Evolutionary conservation across 768 basidiomycete species (phyloP), one percentile per base, ranked within the genome.

Genomic region (Boletellus emodensis): DNA sequence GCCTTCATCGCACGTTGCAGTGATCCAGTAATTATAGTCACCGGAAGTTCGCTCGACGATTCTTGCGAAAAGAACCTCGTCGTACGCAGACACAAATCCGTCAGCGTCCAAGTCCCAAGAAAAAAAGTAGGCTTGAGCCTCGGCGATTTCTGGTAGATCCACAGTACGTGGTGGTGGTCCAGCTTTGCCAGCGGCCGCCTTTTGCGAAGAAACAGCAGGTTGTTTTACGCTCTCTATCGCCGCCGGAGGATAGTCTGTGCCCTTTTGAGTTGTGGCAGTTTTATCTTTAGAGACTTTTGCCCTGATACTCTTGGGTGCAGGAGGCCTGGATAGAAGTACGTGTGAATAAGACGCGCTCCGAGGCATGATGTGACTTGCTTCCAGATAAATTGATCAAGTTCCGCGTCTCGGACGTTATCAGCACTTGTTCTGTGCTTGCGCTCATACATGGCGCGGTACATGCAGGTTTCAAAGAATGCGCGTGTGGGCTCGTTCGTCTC

Each of bases 391-490:
- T 90, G 81, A 30, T 85, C 80, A 33, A 97, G 72, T 30, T 88
- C 83, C 1, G 75, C 69, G 59, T 91, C 87, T 28, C 66, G 68
- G 15, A 85, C 78, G 52, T 75, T 79, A 48, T 90, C 85, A 11
- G 90, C 88, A 58, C 80, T 82, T 44, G 59, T 73, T 59, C 77
- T 84, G 73, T 87, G 86, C 73, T 94, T 94, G 70, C 94, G 82
- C 65, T 99, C 96, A 68, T 87, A 98, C 84, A 98, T 93, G 51
- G 95, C 95, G 26, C 90, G 84, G 60, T 95, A 90, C 78, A 97
- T 88, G 71, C 93, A 90, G 22, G 85, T 85, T 71, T 97, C 94
- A 64, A 98, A 96, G 66, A 93, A 88, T 14, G 81, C 85, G 41
- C 84, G 81, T 0, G 91, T 94, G 1, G 90, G 87, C 45, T 67